Base-by-base conservation (phyloP, 2,329 filamentous ascomycete species). In the Aspergillus novoparasiticus region DNA sequence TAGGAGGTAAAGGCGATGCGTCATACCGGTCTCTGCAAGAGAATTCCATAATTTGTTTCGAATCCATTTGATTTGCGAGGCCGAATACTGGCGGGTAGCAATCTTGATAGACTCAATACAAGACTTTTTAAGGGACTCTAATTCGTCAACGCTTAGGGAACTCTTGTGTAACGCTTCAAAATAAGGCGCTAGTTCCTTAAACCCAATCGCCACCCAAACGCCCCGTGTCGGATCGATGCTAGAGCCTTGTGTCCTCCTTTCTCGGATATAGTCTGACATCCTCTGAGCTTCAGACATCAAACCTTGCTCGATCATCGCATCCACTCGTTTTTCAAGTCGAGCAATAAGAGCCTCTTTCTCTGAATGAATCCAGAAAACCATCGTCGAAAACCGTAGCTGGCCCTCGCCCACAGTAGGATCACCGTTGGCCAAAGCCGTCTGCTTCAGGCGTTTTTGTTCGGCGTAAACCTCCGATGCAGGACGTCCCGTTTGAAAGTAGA, bases 121-220 rank as follows among this genome's bases (percentile, higher is more conserved):
- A 0, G 83, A 74, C 1, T 74, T 69, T 68, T 86, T 88, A 16
- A 93, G 75, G 21, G 81, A 81, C 23, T 85, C 82, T 1, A 91
- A 77, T 4, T 85, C 81, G 48, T 63, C 28, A 61, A 72, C 51
- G 60, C 58, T 71, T 58, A 46, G 66, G 56, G 32, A 70, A 65
- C 59, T 69, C 28, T 59, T 68, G 70, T 62, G 76, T 65, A 67
- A 78, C 70, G 85, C 84, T 2, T 79, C 71, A 28, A 94, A 80
- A 72, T 93, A 97, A 0, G 87, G 84, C 62, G 91, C 85, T 73
- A 98, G 90, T 73, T 99, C 93, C 75, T 96, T 97, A 79, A 93
- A 97, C 1, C 95, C 95, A 65, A 99, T 99, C 1, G 94, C 95
- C 59, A 96, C 91, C 93, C 94, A 99, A 50, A 99, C 96, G 0